Evolutionary conservation across 495 filamentous ascomycete genomes (phyloP).

Genomic region (Penicillium robsamsonii): DNA sequence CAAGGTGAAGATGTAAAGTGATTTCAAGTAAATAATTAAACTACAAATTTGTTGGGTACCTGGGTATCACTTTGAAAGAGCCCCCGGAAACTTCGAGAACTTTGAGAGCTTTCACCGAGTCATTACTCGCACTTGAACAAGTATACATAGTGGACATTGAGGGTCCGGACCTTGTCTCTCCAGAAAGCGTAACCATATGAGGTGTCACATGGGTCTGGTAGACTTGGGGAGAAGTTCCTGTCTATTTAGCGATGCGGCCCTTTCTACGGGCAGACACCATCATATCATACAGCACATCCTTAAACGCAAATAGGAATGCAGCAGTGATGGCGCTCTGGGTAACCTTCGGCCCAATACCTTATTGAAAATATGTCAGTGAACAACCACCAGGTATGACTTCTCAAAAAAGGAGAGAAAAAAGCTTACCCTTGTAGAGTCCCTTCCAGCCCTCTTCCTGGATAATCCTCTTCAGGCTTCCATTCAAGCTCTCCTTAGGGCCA

Average conservation of each 20-base stretch:
- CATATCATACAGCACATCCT: slow-evolving; percentile 75
- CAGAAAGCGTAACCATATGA: too few species aligned
- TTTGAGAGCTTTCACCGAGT: neutral
- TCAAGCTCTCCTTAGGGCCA: slow-evolving; percentile 67
- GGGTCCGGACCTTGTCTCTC: neutral
- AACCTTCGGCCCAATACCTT: slow-evolving; percentile 91
- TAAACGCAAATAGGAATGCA: slow-evolving; percentile 96
- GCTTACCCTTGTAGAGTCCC: slow-evolving; percentile 85
- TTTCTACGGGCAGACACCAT: slow-evolving; percentile 56
- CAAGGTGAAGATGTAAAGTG: neutral
- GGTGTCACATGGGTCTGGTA: neutral
- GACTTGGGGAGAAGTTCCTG: neutral
- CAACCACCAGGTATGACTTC: neutral
- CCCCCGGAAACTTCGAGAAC: neutral
- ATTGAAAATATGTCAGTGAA: slow-evolving; percentile 5
- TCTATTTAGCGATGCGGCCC: slow-evolving; percentile 42
- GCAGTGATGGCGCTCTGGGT: slow-evolving; percentile 95
- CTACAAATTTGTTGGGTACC: neutral
- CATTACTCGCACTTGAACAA: neutral
- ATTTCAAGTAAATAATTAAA: neutral
- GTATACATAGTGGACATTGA: neutral
- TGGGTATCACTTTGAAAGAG: slow-evolving; percentile 3
- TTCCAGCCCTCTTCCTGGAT: slow-evolving; percentile 82
- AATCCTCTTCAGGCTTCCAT: slow-evolving; percentile 70
- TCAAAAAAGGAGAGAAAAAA: neutral